Conservation (phyloP, 345 rosid genomes). For the Corchorus olitorius region DNA sequence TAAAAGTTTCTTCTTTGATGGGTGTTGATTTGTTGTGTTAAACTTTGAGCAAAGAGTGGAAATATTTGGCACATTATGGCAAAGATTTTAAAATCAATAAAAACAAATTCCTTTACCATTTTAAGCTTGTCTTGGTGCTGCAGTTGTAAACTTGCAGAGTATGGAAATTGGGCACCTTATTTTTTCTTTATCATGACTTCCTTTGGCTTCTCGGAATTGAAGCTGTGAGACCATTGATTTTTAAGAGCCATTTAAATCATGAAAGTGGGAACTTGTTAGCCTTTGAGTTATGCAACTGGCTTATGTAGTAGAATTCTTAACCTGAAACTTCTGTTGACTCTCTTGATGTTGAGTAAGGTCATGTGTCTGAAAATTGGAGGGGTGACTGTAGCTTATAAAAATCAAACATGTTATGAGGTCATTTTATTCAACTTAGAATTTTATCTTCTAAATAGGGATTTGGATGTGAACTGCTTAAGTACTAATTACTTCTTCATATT, state of each 20-base stretch:
- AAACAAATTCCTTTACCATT: neutral
- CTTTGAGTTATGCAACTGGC: neutral
- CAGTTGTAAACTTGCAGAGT: neutral
- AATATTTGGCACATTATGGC: neutral
- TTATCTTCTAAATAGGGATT: neutral
- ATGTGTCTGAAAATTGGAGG: neutral
- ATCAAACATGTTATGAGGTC: neutral
- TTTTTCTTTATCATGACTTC: neutral
- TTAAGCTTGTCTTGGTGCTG: neutral
- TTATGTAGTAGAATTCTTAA: neutral
- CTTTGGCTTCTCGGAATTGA: neutral
- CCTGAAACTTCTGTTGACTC: neutral
- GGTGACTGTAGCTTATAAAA: neutral
- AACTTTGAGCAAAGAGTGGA: neutral
- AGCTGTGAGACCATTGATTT: constrained; percentile 8
- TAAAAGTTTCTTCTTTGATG: neutral
- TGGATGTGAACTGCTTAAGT: neutral
- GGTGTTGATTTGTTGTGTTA: no score
- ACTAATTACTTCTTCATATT: neutral
- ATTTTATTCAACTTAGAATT: neutral
- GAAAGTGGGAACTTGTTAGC: neutral
- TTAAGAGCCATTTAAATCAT: neutral
- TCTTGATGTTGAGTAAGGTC: neutral
- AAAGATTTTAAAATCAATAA: neutral
- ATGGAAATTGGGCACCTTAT: neutral